Conservation (phyloP, 495 filamentous ascomycete species). For the Clohesyomyces aquaticus region DNA sequence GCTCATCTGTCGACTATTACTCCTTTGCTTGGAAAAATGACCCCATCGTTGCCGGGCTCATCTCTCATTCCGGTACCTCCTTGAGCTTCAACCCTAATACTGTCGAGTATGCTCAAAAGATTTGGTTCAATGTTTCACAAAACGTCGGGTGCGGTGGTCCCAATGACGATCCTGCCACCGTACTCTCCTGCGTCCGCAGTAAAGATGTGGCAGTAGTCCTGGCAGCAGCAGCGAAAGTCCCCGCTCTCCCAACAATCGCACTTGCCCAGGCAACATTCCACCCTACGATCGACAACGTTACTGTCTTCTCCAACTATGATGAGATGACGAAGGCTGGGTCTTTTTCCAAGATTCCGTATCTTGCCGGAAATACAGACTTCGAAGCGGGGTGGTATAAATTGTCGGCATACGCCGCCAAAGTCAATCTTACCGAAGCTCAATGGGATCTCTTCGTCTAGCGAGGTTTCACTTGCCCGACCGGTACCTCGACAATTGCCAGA, state of each 20-base stretch:
- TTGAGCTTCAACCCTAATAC: slow-evolving; percentile 51
- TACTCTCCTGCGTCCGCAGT: slow-evolving; percentile 53
- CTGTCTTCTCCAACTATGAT: slow-evolving; percentile 55
- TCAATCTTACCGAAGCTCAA: slow-evolving; percentile 21
- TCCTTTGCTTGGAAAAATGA: neutral
- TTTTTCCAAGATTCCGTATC: slow-evolving; percentile 21
- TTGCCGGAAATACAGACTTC: slow-evolving; percentile 26
- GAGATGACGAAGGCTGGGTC: slow-evolving; percentile 44
- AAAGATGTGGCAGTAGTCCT: slow-evolving; percentile 46
- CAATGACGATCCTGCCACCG: slow-evolving; percentile 22
- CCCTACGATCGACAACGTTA: slow-evolving; percentile 53
- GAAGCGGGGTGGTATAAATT: slow-evolving; percentile 22
- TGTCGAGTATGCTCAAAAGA: slow-evolving; percentile 25
- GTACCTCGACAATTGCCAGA: slow-evolving; percentile 5
- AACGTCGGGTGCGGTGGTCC: slow-evolving; percentile 50
- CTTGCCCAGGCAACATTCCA: slow-evolving; percentile 49
- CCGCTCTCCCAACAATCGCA: slow-evolving; percentile 35
- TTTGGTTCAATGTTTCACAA: slow-evolving; percentile 51
- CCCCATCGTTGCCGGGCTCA: neutral
- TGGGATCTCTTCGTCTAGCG: slow-evolving; percentile 25
- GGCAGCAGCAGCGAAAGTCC: slow-evolving; percentile 44
- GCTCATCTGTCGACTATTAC: slow-evolving; percentile 45
- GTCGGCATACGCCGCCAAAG: slow-evolving; percentile 20
- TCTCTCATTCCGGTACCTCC: slow-evolving; percentile 57
- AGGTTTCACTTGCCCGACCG: slow-evolving; percentile 23